Evolutionary conservation across 345 rosid species (phyloP), one percentile per base, ranked within the genome.

Genomic region (Clarkia xantiana): DNA sequence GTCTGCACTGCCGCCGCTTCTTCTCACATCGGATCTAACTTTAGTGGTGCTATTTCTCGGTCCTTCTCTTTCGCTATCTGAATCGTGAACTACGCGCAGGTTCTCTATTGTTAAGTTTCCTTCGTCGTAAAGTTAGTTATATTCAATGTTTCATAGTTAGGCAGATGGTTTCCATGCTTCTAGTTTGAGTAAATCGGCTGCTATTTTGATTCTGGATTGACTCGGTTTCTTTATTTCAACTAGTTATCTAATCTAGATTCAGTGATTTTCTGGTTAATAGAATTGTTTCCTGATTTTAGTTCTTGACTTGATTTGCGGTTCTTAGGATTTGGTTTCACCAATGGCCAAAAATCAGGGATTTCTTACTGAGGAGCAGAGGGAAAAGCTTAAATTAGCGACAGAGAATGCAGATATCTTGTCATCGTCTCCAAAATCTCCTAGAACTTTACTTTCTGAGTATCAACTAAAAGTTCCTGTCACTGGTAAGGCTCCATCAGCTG

Each of bases 271-370:
- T 40, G 14, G 42, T 29, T 55, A 42, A 36, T 36, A 7, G 29
- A 23, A 17, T 15, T 11, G 40, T 44, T 23, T 2, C 9, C 15
- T 17, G 42, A 29, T 49, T 19, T 8, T 58, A 5, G 11, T 42
- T n/a, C 11, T 25, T 9, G 15, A 49, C n/a, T 15, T 58, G 25
- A 13, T 51, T 39, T 47, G 34, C 47, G 45, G 54, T 59, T 23
- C 61, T 51, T 42, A 50, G 59, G 66, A 14, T 29, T 57, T 42
- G 46, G 49, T 10, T 14, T 41, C 53, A 44, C 43, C 74, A 73
- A 93, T 93, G 99, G 84, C 95, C 15, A 76, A 95, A 0, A 62
- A 65, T 29, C 90, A 80, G 67, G 94, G 86, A 18, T 76, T 86
- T 56, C 69, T 93, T 61, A 87, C 96, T 13, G 77, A 76, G 9